Evolutionary conservation across 257 asterid genomes (phyloP).

Genomic region (Przewalskia tangutica): DNA sequence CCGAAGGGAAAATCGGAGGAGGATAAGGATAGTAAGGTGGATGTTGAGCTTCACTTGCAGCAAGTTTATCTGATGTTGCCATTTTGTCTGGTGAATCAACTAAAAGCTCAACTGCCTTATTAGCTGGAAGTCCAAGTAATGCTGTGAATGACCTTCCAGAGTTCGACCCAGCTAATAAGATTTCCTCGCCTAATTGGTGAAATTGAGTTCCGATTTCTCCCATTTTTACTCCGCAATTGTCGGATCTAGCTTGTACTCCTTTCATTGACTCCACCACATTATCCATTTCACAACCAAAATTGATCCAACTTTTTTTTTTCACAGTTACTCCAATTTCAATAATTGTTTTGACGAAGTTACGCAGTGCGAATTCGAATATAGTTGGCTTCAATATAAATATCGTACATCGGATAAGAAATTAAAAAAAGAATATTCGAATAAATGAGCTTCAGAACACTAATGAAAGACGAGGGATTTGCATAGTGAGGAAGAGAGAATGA

Average conservation of each 20-base stretch:
- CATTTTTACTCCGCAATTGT: constrained; percentile 12
- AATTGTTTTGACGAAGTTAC: neutral
- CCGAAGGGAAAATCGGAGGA: constrained; percentile 43
- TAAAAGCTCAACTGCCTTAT: constrained; percentile 77
- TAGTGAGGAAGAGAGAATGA: no score
- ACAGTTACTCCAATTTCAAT: neutral
- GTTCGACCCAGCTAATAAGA: neutral
- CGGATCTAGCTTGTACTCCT: constrained; percentile 72
- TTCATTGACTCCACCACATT: constrained; percentile 17
- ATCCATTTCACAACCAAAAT: constrained; percentile 15
- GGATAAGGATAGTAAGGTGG: neutral
- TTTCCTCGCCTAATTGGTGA: neutral
- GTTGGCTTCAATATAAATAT: no score
- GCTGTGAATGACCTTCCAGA: constrained; percentile 67
- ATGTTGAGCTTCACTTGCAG: neutral
- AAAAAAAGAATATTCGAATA: no score
- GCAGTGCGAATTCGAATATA: no score
- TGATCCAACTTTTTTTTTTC: neutral
- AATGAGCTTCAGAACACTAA: neutral
- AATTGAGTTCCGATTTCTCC: neutral
- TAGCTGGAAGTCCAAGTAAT: constrained; percentile 73
- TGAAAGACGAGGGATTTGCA: neutral
- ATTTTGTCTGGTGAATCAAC: constrained; percentile 25
- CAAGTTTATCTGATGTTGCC: neutral
- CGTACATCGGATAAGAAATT: no score